Percentiles rank a stretch among this genome's conserved stretches.
Evolutionary conservation across 257 asterid genomes (phyloP).

Genomic region (Echium plantagineum): DNA sequence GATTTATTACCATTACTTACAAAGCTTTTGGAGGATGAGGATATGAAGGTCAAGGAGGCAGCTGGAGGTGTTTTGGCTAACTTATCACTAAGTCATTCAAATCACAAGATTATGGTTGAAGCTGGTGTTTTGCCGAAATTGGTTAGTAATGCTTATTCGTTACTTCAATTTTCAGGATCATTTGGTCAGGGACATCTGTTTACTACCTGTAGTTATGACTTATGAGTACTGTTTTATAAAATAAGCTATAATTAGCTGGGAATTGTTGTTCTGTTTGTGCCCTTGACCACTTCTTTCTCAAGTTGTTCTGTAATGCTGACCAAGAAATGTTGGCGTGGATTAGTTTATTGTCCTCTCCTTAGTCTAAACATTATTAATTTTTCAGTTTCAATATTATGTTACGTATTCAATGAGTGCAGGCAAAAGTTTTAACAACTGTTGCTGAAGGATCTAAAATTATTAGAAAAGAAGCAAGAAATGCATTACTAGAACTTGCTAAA

Average conservation of each 20-base stretch:
- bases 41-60: conserved; percentile 55
- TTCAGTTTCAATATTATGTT: not conserved
- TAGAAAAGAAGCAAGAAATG: conserved; percentile 51
- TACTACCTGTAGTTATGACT: no score
- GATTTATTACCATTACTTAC: conserved; percentile 56
- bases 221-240: no score
- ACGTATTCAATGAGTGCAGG: conserved; percentile 30
- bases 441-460: conserved; percentile 44
- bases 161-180: not conserved
- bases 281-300: no score
- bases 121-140: conserved; percentile 62
- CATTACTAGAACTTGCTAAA: conserved; percentile 64
- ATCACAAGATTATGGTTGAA: conserved; percentile 65
- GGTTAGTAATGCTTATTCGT: conserved; percentile 35
- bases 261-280: no score
- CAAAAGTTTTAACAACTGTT: conserved; percentile 40
- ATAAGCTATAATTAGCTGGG: no score
- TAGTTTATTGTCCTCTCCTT: no score
- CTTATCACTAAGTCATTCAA: conserved; percentile 43
- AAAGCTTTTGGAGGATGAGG: conserved; percentile 62
- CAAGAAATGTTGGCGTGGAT: no score
- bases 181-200: not conserved
- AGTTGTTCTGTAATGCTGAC: no score
- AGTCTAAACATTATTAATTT: no score
- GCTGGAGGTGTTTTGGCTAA: conserved; percentile 69